Evolutionary conservation across 345 rosid species (phyloP).

Genomic region (Acer yangbiense): DNA sequence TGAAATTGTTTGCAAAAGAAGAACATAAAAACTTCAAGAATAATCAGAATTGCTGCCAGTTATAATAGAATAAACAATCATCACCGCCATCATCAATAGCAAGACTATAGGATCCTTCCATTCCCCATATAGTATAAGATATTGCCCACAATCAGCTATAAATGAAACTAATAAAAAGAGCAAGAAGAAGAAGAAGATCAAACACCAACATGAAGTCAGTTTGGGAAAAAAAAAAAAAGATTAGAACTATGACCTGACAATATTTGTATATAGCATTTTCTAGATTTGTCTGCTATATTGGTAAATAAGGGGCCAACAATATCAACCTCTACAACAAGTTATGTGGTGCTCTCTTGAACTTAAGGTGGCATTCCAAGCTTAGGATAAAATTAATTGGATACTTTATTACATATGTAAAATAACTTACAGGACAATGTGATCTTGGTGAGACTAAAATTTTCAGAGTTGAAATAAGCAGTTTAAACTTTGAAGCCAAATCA

Average conservation of each 20-base stretch:
- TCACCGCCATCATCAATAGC: neutral
- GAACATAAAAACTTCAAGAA: neutral
- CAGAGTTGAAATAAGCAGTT: neutral
- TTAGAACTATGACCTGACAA: neutral
- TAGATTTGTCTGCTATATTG: neutral
- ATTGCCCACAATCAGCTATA: neutral
- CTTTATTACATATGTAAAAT: neutral
- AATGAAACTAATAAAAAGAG: neutral
- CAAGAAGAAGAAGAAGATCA: constrained; percentile 4
- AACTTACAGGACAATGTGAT: neutral
- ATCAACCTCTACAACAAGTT: neutral
- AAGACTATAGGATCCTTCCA: neutral
- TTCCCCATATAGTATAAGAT: neutral
- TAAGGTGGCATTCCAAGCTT: neutral
- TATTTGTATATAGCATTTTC: neutral
- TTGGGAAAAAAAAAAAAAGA: neutral
- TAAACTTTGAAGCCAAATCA: neutral
- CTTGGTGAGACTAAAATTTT: neutral
- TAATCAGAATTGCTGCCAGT: neutral
- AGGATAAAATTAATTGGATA: neutral
- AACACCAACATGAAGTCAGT: neutral
- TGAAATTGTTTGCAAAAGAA: neutral
- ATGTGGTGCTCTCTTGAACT: neutral
- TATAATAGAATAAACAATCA: neutral
- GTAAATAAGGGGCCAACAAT: neutral